Base-by-base conservation (phyloP, 75 land plant genomes). In the Pseudotsuga menziesii region DNA sequence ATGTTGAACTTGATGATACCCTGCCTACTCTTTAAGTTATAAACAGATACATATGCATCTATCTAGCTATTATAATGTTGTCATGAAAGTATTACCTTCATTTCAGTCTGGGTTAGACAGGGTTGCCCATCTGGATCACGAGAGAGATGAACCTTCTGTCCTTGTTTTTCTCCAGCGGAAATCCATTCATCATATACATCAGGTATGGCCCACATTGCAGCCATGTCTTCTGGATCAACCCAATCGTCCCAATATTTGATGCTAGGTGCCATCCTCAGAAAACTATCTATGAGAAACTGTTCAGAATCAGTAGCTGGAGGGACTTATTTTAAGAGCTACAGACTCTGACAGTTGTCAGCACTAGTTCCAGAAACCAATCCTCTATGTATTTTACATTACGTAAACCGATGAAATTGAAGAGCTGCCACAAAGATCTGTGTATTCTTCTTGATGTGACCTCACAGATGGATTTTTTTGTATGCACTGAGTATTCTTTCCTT, bases 171-270 rank as follows among this genome's bases (percentile, higher is more conserved):
- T 48, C 99, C 99, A 57, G 88, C 99, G 75, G 78, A 84, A 54
- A 85, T 54, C 99, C 99, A 97, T 78, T 97, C 99, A 55, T 88
- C 70, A 36, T 84, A 61, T 14, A 94, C 94, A 36, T 88, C 89
- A 66, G 91, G 83, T 72, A 86, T 80, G 41, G 32, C 61, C 99
- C 99, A 97, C 99, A 97, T 79, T 60, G 83, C 93, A 20, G 91
- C 88, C 86, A 94, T 83, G 77, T 97, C 99, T 72, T 82, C 72
- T 11, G 85, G 76, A 73, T 94, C 95, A 27, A 80, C 85, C 78
- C 99, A 97, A 64, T 97, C 99, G 80, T 97, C 89, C 99, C 95
- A 94, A 75, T 87, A 97, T 73, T 85, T 94, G 85, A 85, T 92
- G 75, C 80, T 88, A 48, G 71, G 71, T 4, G 44, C 71, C 71